A percentile compares a stretch with the other conserved stretches of the same genome.
These are phyloP conservation scores for Umbellularia californica DNA, from an alignment of 164 flowering plant genomes.

Conservation along the genomic window DNA sequence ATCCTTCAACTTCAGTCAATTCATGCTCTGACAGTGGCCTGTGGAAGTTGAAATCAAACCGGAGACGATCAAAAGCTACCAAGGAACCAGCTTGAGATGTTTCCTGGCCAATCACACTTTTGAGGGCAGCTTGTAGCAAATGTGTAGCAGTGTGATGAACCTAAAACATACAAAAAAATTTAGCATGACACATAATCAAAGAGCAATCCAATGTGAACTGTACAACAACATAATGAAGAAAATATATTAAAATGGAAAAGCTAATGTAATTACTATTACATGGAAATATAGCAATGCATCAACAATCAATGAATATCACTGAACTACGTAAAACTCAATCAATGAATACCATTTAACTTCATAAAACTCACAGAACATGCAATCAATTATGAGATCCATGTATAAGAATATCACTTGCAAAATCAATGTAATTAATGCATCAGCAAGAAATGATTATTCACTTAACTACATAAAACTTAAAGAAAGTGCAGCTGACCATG, in stretches of 20 bases:
- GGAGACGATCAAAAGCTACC: constrained; percentile 91
- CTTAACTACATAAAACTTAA: too few species aligned
- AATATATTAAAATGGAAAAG: not conserved
- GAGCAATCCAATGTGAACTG: not conserved
- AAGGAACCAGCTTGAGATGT: constrained; percentile 98
- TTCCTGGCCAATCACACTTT: constrained; percentile 72
- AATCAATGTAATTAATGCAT: too few species aligned
- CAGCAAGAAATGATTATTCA: too few species aligned
- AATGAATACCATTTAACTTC: too few species aligned
- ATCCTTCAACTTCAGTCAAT: constrained; percentile 60
- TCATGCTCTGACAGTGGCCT: constrained; percentile 68
- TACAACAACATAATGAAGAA: too few species aligned
- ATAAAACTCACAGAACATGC: too few species aligned
- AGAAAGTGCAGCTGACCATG: too few species aligned
- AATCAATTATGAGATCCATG: too few species aligned
- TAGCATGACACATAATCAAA: not conserved
- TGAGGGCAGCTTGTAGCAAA: constrained; percentile 91
- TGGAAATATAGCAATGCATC: not conserved
- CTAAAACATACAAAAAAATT: constrained; percentile 30
- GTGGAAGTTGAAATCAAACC: constrained; percentile 94
- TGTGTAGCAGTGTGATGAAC: constrained; percentile 99
- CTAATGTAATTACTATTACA: not conserved
- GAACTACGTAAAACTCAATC: not conserved
- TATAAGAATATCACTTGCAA: too few species aligned
- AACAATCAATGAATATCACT: not conserved